Evolutionary conservation across 352 stramenopile species (phyloP).

Genomic region (Phytophthora citricola): DNA sequence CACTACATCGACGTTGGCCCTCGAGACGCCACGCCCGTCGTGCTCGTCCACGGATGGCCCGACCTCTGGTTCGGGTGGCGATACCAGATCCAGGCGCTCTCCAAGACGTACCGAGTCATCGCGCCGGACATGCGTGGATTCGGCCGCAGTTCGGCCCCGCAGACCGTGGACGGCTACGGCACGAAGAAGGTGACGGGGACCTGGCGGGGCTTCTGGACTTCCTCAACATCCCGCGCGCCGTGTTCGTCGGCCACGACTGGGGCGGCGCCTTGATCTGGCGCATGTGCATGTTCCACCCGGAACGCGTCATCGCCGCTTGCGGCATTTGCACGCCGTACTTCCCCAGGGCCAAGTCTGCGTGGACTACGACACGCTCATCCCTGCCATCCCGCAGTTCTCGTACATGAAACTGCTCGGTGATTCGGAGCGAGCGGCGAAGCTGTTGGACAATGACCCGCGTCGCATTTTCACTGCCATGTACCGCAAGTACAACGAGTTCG

Average conservation of each 20-base stretch:
- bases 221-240: slow-evolving; percentile 62
- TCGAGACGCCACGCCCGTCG: slow-evolving; percentile 50
- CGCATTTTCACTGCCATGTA: slow-evolving; percentile 62
- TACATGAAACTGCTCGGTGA: slow-evolving; percentile 71
- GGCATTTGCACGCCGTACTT: slow-evolving; percentile 71
- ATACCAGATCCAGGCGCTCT: slow-evolving; percentile 66
- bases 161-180: slow-evolving; percentile 51
- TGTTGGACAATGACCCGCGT: slow-evolving; percentile 47
- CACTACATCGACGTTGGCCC: slow-evolving; percentile 74
- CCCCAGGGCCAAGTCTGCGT: slow-evolving; percentile 45
- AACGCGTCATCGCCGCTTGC: slow-evolving; percentile 54
- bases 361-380: slow-evolving; percentile 47
- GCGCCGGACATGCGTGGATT: slow-evolving; percentile 63
- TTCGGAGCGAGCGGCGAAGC: slow-evolving; percentile 37
- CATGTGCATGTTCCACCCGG: slow-evolving; percentile 69
- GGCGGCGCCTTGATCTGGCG: slow-evolving; percentile 60
- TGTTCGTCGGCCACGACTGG: slow-evolving; percentile 80
- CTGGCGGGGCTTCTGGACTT: slow-evolving; percentile 56
- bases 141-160: slow-evolving; percentile 54
- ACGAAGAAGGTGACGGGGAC: slow-evolving; percentile 61
- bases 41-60: slow-evolving; percentile 76
- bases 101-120: slow-evolving; percentile 59
- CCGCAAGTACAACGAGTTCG: slow-evolving; percentile 46
- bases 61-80: slow-evolving; percentile 80
- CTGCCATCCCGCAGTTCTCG: slow-evolving; percentile 54